Conservation (phyloP, 768 basidiomycete species). For the Kwoniella sp. region DNA sequence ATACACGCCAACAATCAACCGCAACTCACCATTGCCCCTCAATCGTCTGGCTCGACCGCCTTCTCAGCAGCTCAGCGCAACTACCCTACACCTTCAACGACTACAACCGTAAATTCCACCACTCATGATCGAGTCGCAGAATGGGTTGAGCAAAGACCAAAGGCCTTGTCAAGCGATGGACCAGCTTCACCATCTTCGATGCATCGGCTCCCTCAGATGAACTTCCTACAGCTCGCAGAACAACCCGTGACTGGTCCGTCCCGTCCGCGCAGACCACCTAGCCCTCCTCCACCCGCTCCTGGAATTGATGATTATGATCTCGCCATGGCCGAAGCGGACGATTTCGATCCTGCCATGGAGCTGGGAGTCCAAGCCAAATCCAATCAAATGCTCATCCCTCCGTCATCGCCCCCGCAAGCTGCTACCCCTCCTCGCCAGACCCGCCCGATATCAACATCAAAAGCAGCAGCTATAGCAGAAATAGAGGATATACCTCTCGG, state of each 20-base stretch:
- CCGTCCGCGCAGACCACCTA: slow-evolving; percentile 3
- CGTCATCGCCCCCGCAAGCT: slow-evolving; percentile 27
- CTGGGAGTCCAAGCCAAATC: slow-evolving; percentile 8
- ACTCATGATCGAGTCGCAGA: slow-evolving; percentile 2
- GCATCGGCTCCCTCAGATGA: background rate
- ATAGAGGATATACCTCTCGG: slow-evolving; percentile 32
- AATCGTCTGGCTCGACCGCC: slow-evolving; percentile 18
- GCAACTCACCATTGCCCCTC: slow-evolving; percentile 1
- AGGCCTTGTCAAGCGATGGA: slow-evolving; percentile 21
- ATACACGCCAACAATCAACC: background rate
- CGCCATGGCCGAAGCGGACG: slow-evolving; percentile 27
- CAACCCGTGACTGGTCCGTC: slow-evolving; percentile 11
- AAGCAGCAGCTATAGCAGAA: slow-evolving; percentile 25
- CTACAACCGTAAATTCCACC: background rate
- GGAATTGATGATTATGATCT: slow-evolving; percentile 31
- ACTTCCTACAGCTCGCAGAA: background rate
- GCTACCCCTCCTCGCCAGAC: slow-evolving; percentile 21
- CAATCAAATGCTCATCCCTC: slow-evolving; percentile 29
- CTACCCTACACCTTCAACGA: slow-evolving; percentile 15
- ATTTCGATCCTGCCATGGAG: slow-evolving; percentile 1
- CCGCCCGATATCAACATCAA: background rate
- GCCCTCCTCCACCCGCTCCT: slow-evolving; percentile 5
- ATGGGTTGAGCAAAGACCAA: slow-evolving; percentile 11
- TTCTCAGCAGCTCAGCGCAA: background rate
- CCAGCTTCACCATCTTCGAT: slow-evolving; percentile 4